Conservation (phyloP, 352 stramenopile species). For the Phytophthora foliorum region DNA sequence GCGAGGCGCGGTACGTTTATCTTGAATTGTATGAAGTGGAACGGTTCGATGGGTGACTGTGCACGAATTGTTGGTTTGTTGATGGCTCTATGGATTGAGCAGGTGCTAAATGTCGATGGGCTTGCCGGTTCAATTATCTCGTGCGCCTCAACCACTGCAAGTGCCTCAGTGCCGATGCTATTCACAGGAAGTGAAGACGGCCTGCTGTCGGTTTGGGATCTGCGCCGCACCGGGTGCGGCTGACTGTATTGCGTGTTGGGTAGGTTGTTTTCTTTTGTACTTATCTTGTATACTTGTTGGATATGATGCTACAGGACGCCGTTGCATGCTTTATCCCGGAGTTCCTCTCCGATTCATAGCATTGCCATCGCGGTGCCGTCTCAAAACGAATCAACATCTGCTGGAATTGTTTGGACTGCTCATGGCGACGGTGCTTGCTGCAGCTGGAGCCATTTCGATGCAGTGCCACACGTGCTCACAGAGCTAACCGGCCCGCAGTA, state of each 20-base stretch:
- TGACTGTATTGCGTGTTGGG: background rate
- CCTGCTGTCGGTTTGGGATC: slow-evolving; percentile 66
- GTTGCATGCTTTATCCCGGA: slow-evolving; percentile 63
- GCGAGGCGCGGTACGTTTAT: slow-evolving; percentile 38
- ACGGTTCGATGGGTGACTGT: background rate
- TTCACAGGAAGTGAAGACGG: slow-evolving; percentile 76
- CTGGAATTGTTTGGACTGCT: slow-evolving; percentile 57
- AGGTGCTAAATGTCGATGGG: slow-evolving; percentile 56
- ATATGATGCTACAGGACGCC: slow-evolving; percentile 41
- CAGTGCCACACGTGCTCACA: slow-evolving; percentile 36
- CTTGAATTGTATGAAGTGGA: background rate
- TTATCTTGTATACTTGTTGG: background rate
- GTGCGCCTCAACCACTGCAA: slow-evolving; percentile 34
- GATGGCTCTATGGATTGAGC: slow-evolving; percentile 6
- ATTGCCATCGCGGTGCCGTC: slow-evolving; percentile 40
- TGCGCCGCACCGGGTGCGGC: slow-evolving; percentile 60
- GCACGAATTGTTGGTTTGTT: background rate
- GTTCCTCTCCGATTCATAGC: slow-evolving; percentile 57
- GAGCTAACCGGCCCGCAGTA: slow-evolving; percentile 73
- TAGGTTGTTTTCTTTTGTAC: background rate
- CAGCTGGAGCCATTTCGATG: slow-evolving; percentile 55
- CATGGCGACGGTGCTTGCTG: slow-evolving; percentile 67
- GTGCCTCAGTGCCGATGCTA: slow-evolving; percentile 40
- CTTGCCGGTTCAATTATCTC: slow-evolving; percentile 51
- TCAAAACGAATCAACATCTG: slow-evolving; percentile 12